These are phyloP conservation scores for Colletotrichum incanum DNA, from an alignment of 2,329 filamentous ascomycete species.

Conservation along the genomic window DNA sequence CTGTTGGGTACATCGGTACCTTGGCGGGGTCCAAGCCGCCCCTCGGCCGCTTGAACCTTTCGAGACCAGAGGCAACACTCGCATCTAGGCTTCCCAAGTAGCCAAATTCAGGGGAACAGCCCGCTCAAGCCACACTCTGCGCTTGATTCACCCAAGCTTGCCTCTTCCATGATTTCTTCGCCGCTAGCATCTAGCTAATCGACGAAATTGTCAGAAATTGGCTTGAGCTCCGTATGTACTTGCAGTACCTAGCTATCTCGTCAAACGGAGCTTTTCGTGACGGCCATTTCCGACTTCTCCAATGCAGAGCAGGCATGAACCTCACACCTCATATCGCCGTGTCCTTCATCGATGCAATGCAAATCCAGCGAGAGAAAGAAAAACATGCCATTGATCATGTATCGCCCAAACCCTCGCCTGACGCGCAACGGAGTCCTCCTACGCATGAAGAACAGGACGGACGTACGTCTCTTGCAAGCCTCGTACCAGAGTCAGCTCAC, in stretches of 20 bases:
- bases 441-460: slow-evolving; percentile 27
- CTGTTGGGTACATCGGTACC: slow-evolving; percentile 28
- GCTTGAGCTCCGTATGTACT: not conserved
- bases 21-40: slow-evolving; percentile 36
- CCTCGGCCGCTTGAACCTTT: not conserved
- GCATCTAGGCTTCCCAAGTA: not conserved
- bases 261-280: slow-evolving; percentile 26
- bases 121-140: slow-evolving; percentile 25
- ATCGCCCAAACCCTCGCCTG: slow-evolving; percentile 6
- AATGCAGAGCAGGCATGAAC: slow-evolving; percentile 14
- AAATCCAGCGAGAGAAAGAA: not conserved
- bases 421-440: slow-evolving; percentile 12
- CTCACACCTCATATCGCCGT: slow-evolving; percentile 19
- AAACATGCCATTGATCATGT: slow-evolving; percentile 5
- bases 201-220: not conserved
- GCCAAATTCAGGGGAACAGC: slow-evolving; percentile 17
- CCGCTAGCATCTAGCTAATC: not conserved
- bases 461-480: slow-evolving; percentile 26
- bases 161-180: slow-evolving; percentile 5
- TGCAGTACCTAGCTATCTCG: not conserved
- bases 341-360: not conserved
- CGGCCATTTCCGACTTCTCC: slow-evolving; percentile 36
- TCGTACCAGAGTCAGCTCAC: slow-evolving; percentile 40
- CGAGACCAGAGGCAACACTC: not conserved
- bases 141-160: slow-evolving; percentile 14